Conservation (phyloP, 163 green algal genomes). For the Coccomyxa subellipsoidea region DNA sequence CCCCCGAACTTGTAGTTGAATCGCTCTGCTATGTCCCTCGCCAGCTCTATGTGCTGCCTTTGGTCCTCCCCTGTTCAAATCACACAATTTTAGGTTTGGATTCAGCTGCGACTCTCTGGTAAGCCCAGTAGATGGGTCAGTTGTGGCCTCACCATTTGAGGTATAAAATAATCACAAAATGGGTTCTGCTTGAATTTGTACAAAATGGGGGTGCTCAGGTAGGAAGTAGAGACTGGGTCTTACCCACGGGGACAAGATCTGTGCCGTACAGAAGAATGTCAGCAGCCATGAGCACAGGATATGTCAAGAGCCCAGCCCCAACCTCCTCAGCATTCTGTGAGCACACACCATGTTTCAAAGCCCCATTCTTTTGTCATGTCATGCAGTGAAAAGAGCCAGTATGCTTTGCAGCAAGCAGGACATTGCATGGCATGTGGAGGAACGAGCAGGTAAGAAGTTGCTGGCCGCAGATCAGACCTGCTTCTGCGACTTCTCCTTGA, state of each 20-base stretch:
- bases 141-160: no score
- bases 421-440: no score
- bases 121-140: no score
- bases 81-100: no score
- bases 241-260: conserved; percentile 3
- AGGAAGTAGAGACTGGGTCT: conserved; percentile 28
- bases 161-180: no score
- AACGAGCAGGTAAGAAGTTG: no score
- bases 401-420: no score
- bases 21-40: conserved; percentile 90
- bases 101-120: no score
- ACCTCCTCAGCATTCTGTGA: conserved; percentile 71
- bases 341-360: not conserved
- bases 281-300: conserved; percentile 99
- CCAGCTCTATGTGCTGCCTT: conserved; percentile 97
- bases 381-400: no score
- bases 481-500: conserved; percentile 97
- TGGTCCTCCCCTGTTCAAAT: conserved; percentile 97
- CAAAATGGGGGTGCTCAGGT: no score
- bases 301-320: conserved; percentile 89
- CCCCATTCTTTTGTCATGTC: no score
- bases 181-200: no score
- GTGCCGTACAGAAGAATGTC: conserved; percentile 97
- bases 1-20: conserved; percentile 88
- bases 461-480: conserved; percentile 44